Evolutionary conservation across 495 filamentous ascomycete genomes (phyloP).

Genomic region (Pyrenula massariospora): DNA sequence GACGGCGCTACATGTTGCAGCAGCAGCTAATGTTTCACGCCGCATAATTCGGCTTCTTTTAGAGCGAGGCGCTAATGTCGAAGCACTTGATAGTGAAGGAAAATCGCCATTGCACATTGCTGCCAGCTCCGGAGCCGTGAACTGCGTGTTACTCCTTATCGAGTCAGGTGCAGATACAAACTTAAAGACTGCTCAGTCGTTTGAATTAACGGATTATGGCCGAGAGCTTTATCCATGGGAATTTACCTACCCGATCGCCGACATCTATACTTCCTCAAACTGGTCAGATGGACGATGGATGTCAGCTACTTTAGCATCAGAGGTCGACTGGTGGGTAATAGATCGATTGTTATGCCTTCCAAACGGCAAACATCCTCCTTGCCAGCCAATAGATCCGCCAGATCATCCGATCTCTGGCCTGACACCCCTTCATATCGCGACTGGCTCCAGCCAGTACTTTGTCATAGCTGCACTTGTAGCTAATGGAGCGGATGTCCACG

Average conservation of each 20-base stretch:
- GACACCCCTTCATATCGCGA: background rate
- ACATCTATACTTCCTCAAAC: background rate
- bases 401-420: background rate
- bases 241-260: background rate
- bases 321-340: background rate
- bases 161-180: background rate
- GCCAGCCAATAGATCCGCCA: background rate
- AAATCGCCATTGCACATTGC: background rate
- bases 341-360: background rate
- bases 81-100: background rate
- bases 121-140: background rate
- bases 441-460: background rate
- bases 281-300: background rate
- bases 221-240: background rate
- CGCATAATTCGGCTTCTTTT: background rate
- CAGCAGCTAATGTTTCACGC: background rate
- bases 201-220: background rate
- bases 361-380: background rate
- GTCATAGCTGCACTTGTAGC: background rate
- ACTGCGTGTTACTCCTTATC: background rate
- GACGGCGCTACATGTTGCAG: slow-evolving; percentile 1
- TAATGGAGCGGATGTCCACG: background rate
- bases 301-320: background rate
- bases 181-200: background rate
- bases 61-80: slow-evolving; percentile 1